Evolutionary conservation across 148 eudicot genomes (phyloP).

Genomic region (Diospyros lotus): DNA sequence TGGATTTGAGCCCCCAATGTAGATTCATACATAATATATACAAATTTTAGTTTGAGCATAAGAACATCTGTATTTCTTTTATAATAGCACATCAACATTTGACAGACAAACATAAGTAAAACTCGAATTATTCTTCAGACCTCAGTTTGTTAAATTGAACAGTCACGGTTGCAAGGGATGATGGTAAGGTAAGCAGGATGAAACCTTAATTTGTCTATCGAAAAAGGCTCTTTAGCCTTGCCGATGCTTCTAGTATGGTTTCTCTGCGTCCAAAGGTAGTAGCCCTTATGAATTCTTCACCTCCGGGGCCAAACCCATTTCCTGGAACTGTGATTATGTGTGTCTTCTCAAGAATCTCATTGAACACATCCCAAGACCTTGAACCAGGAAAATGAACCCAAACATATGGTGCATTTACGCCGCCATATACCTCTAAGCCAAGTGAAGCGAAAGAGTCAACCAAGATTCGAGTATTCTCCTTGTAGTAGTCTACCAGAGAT

Average conservation of each 20-base stretch:
- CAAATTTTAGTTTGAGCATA: too few relatives aligned
- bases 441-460: constrained; percentile 46
- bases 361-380: constrained; percentile 70
- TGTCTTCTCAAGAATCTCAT: constrained; percentile 62
- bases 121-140: not conserved
- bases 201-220: not conserved
- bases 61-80: too few relatives aligned
- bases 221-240: constrained; percentile 46
- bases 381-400: constrained; percentile 90
- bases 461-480: constrained; percentile 55
- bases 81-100: too few relatives aligned
- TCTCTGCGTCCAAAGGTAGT: constrained; percentile 68
- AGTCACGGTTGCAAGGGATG: too few relatives aligned
- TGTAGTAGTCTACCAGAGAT: constrained; percentile 55
- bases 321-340: constrained; percentile 76
- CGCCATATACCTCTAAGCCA: constrained; percentile 61
- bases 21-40: too few relatives aligned
- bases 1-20: too few relatives aligned
- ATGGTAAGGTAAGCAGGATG: too few relatives aligned
- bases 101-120: too few relatives aligned
- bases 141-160: not conserved
- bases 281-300: constrained; percentile 66
- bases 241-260: constrained; percentile 53
- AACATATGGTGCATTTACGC: constrained; percentile 71
- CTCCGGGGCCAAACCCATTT: constrained; percentile 63